Evolutionary conservation across 805 yeast genomes (phyloP), one percentile per base, ranked within the genome.

Genomic region (Torulaspora quercuum): DNA sequence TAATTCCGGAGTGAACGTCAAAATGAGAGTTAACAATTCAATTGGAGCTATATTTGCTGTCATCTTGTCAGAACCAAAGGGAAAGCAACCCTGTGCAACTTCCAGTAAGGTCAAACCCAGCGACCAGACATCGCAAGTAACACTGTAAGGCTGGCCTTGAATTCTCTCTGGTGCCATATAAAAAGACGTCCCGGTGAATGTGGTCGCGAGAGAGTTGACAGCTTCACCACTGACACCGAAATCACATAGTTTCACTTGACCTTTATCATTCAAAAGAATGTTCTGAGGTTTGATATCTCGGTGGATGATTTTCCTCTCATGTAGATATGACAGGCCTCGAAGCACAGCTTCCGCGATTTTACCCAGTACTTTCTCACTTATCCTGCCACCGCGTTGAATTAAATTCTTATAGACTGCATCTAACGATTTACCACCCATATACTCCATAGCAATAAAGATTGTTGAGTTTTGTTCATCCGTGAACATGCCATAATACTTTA

Each of bases 151-250:
- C 55, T 87, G 90, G 18, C 96, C 97, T 66, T 85, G 85, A 34
- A 92, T 90, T 50, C 98, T 73, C 61, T 92, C 98, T 0, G 98
- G 98, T 0, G 98, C 97, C 98, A 92, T 92, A 61, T 92, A 92
- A 58, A 86, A 90, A 7, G 95, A 89, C 0, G 98, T 92, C 2
- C 98, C 98, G 0, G 96, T 92, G 56, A 89, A 92, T 0, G 98
- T 92, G 1, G 95, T 86, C 1, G 97, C 97, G 30, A 92, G 68
- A 0, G 96, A 87, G 60, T 92, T 83, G 20, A 90, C 95, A 12
- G 92, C 95, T 55, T 87, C 96, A 7, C 98, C 98, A 55, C 95
- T 82, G 17, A 92, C 98, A 13, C 98, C 98, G 66, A 92, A 92
- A 64, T 92, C 98, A 64, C 97, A 90, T 35, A 92, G 67, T 59